Conservation (phyloP, 768 basidiomycete genomes). For the Strobilomyces echinocephalus region DNA sequence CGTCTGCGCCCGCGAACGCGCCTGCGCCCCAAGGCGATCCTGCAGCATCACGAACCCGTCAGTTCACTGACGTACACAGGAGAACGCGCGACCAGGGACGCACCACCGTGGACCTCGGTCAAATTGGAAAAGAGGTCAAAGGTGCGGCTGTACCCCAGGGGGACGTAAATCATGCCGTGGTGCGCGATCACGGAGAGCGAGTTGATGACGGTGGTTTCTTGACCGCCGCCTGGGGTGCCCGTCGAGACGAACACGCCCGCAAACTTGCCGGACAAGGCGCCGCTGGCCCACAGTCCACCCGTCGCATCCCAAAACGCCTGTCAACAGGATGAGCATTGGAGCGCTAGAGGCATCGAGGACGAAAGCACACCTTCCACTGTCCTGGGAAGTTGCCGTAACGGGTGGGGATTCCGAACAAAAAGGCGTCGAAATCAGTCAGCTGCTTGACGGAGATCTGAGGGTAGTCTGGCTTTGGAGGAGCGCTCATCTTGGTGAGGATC, state of each 20-base stretch:
- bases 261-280: slow-evolving; percentile 67
- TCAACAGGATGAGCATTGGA: neutral
- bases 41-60: slow-evolving; percentile 16
- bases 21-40: slow-evolving; percentile 79
- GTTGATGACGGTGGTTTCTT: slow-evolving; percentile 48
- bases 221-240: slow-evolving; percentile 34
- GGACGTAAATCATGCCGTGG: slow-evolving; percentile 69
- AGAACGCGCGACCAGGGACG: slow-evolving; percentile 16
- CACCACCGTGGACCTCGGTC: slow-evolving; percentile 55
- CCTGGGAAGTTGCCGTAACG: slow-evolving; percentile 45
- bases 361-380: slow-evolving; percentile 54
- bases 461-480: slow-evolving; percentile 65
- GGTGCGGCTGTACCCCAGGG: slow-evolving; percentile 57
- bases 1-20: slow-evolving; percentile 45
- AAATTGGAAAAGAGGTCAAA: slow-evolving; percentile 42
- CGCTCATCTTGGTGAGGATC: slow-evolving; percentile 62
- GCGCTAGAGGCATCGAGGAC: neutral
- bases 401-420: slow-evolving; percentile 41
- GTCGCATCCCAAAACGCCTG: slow-evolving; percentile 75
- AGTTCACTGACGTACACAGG: no score
- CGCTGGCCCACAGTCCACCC: slow-evolving; percentile 57
- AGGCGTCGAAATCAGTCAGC: slow-evolving; percentile 31
- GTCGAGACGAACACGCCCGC: slow-evolving; percentile 72
- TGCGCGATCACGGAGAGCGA: slow-evolving; percentile 59
- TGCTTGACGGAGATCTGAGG: slow-evolving; percentile 12